Evolutionary conservation across 2,329 filamentous ascomycete genomes (phyloP).

Genomic region (Tolypocladium sp.): DNA sequence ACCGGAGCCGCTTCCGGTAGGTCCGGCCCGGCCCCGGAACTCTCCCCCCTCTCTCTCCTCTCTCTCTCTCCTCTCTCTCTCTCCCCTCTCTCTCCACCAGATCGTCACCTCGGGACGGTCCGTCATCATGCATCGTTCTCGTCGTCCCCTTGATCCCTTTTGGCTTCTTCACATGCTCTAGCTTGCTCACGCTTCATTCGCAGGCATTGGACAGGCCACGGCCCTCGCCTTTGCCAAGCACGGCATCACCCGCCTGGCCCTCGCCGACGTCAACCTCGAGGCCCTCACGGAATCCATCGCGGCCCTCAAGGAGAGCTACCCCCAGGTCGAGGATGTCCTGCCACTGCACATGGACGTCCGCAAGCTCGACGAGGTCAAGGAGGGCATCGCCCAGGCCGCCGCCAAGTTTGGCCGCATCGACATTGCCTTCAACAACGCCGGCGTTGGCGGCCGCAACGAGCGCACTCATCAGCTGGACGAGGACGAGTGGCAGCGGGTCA

Average conservation of each 20-base stretch:
- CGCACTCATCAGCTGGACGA: slow-evolving; percentile 35
- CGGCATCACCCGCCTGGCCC: slow-evolving; percentile 35
- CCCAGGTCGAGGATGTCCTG: slow-evolving; percentile 27
- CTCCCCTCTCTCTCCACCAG: no score
- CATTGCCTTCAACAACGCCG: slow-evolving; percentile 46
- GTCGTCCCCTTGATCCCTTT: no score
- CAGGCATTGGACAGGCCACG: slow-evolving; percentile 39
- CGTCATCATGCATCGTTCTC: no score
- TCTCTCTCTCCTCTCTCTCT: no score
- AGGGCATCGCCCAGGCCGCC: slow-evolving; percentile 29
- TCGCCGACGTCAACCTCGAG: slow-evolving; percentile 33
- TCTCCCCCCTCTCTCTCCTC: no score
- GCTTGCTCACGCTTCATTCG: neutral
- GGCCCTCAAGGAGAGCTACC: slow-evolving; percentile 25
- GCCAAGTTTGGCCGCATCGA: slow-evolving; percentile 43
- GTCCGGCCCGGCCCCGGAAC: slow-evolving; percentile 1
- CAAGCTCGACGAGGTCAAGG: slow-evolving; percentile 30
- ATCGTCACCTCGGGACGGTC: neutral
- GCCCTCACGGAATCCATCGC: slow-evolving; percentile 20
- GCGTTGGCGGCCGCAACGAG: slow-evolving; percentile 31
- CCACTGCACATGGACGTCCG: slow-evolving; percentile 35
- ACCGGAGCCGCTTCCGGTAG: slow-evolving; percentile 37
- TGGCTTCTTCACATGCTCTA: no score
- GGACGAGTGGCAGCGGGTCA: slow-evolving; percentile 38
- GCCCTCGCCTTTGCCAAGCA: slow-evolving; percentile 37